Percentiles rank a stretch among this genome's conserved stretches.
Evolutionary conservation across 306 rosid species (phyloP).

Genomic region (Vachellia collinsii): DNA sequence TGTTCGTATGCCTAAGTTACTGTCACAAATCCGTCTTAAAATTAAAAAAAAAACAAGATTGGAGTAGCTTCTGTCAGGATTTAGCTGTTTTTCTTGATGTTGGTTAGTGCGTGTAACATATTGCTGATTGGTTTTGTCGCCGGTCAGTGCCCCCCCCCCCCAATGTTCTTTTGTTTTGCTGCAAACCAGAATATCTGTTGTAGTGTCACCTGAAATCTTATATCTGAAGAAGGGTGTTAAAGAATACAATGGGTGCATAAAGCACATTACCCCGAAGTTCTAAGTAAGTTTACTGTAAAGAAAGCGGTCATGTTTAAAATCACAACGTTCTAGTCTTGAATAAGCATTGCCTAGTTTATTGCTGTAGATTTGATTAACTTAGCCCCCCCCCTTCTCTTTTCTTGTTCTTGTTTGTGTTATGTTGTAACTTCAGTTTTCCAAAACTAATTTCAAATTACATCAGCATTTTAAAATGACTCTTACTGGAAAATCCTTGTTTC

Average conservation of each 20-base stretch:
- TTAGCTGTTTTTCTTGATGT: conserved; percentile 10
- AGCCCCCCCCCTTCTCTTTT: background rate
- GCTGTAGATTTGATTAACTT: background rate
- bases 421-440: background rate
- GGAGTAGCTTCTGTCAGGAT: background rate
- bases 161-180: background rate
- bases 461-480: background rate
- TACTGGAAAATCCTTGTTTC: background rate
- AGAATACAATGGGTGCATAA: background rate
- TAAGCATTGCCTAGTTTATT: background rate
- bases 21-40: background rate
- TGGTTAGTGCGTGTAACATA: background rate
- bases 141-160: background rate
- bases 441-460: background rate
- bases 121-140: background rate
- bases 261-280: background rate
- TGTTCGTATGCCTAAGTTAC: background rate
- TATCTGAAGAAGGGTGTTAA: background rate
- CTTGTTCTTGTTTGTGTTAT: background rate
- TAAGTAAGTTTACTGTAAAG: background rate
- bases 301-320: background rate
- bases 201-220: background rate
- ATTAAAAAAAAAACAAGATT: no score
- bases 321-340: background rate
- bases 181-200: background rate